Base-by-base conservation (phyloP, 2,329 filamentous ascomycete genomes). In the Penicillium sp. region DNA sequence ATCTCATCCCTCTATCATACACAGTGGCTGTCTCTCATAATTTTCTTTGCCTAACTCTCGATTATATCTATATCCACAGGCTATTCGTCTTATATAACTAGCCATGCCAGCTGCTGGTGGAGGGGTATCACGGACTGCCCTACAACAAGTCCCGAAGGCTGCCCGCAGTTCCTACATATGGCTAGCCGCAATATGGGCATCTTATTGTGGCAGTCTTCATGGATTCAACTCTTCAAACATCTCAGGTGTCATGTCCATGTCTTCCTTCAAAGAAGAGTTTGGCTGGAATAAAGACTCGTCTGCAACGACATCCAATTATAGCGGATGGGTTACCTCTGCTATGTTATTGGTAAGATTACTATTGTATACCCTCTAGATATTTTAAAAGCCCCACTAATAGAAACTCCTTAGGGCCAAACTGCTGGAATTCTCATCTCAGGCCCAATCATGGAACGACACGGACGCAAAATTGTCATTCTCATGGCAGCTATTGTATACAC, bases 151-250 rank as follows among this genome's bases (percentile, higher is more conserved):
- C 18, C 38, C 38, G 11, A 16, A 42, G 38, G 14, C 38, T 42
- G 38, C 38, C 38, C 38, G 38, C 4, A 20, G 38, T 11, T 11
- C 38, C 14, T 42, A 42, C 38, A 14, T 42, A 16, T 42, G 38
- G 38, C 18, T 42, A 42, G 18, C 38, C 18, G 38, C 38, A 42
- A 42, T 42, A 42, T 42, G 38, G 38, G 38, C 38, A 42, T 42
- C 38, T 42, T 42, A 42, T 20, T 42, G 38, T 42, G 38, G 38
- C 38, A 42, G 26, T 28, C 26, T 28, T 28, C 38, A 28, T 8
- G 62, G 60, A 11, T 63, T 65, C 52, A 65, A 63, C n/a, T 61
- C 63, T 9, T 58, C 62, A n/a, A 63, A 65, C 47, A 65, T 65
- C 9, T 65, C 63, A 1, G 63, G 63, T 0, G 60, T 61, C 1